phyloP scores from a whole-genome alignment of 2,329 filamentous ascomycete genomes.

The Aspergillus ustus region DNA sequence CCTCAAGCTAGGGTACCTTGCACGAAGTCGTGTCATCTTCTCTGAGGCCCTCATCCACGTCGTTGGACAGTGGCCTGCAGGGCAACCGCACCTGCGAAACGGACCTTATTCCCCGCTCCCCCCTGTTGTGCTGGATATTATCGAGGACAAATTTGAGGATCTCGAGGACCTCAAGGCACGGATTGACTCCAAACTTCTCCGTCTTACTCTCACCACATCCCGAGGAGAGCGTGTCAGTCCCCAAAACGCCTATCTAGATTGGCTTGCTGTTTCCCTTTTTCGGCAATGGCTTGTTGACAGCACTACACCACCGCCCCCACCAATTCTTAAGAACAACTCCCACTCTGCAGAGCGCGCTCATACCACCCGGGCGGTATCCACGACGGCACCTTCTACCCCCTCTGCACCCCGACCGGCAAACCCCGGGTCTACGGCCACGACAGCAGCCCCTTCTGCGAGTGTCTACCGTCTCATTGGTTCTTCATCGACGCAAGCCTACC shows the following conservation, averaged over 20 bases:
- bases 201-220: conserved; percentile 76
- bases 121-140: conserved; percentile 78
- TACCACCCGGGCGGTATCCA: conserved; percentile 19
- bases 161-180: conserved; percentile 80
- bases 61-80: conserved; percentile 89
- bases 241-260: conserved; percentile 80
- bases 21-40: conserved; percentile 81
- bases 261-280: conserved; percentile 85
- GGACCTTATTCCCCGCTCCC: conserved; percentile 64
- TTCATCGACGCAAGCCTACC: conserved; percentile 65
- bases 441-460: conserved; percentile 58
- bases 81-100: conserved; percentile 73
- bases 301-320: conserved; percentile 71
- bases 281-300: conserved; percentile 93
- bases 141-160: conserved; percentile 94
- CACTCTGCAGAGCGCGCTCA: conserved; percentile 16
- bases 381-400: conserved; percentile 19
- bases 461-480: conserved; percentile 79
- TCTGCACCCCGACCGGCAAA: conserved; percentile 25
- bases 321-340: conserved; percentile 47
- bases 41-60: conserved; percentile 90
- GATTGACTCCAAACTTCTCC: conserved; percentile 80
- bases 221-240: conserved; percentile 83
- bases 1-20: conserved; percentile 84
- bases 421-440: conserved; percentile 28